phyloP scores from a whole-genome alignment of 805 yeast genomes.

The Clavispora carvajalis region DNA sequence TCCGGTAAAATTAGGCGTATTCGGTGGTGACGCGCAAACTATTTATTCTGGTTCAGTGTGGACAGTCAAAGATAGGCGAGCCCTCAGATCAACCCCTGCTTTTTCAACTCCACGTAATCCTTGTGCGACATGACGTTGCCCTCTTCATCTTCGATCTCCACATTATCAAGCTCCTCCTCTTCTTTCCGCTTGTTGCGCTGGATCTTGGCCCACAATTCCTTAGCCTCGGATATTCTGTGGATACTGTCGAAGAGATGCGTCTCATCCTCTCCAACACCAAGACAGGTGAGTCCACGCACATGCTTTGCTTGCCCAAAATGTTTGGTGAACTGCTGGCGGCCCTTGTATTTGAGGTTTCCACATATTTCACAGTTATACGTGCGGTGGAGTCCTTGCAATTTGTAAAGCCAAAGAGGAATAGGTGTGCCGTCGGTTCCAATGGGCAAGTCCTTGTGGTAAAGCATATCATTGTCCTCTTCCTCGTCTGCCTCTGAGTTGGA shows the following conservation, averaged over 20 bases:
- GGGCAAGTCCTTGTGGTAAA: constrained; percentile 58
- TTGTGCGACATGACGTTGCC: constrained; percentile 88
- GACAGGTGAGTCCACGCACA: constrained; percentile 61
- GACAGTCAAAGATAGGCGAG: too few relatives aligned
- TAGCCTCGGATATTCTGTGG: constrained; percentile 62
- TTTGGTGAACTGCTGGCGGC: constrained; percentile 62
- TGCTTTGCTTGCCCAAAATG: constrained; percentile 77
- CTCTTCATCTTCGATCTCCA: constrained; percentile 86
- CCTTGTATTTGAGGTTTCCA: constrained; percentile 67
- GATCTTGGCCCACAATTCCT: constrained; percentile 47
- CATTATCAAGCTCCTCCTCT: constrained; percentile 43
- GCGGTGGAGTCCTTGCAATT: constrained; percentile 76
- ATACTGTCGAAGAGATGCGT: constrained; percentile 55
- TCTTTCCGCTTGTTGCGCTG: constrained; percentile 30
- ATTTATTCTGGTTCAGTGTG: too few relatives aligned
- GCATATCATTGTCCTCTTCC: constrained; percentile 22
- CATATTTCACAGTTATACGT: constrained; percentile 81
- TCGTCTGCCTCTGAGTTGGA: constrained; percentile 19
- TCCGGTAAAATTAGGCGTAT: too few relatives aligned
- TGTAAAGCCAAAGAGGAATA: constrained; percentile 90
- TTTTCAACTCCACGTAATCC: constrained; percentile 79
- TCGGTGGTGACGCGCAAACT: too few relatives aligned
- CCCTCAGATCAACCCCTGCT: constrained; percentile 77
- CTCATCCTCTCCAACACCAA: constrained; percentile 59
- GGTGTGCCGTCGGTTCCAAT: constrained; percentile 87